Base-by-base conservation (phyloP, 1,284 basidiomycete species). In the Psilocybe mexicana region DNA sequence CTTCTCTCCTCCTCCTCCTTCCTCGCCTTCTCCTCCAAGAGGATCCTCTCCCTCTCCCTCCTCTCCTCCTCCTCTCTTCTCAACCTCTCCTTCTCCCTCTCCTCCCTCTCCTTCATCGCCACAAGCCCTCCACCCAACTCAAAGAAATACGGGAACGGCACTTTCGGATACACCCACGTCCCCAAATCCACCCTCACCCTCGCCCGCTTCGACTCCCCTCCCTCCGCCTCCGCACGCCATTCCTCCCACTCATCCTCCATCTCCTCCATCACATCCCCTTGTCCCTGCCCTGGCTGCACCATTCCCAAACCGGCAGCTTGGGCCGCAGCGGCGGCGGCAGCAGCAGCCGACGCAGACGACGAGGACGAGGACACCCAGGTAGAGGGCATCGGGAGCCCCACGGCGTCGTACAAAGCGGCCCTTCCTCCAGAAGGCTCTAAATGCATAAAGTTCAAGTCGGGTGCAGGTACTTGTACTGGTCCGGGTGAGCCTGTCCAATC, bases 111-210 rank as follows among this genome's bases (percentile, higher is more conserved):
- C 68, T 77, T 76, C 64, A 64, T 57, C 71, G 72, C 75, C 52
- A 67, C 64, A 43, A 70, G 63, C 53, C 69, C 71, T 47, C 60
- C 67, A 7, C 69, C 70, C 50, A 70, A 61, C 54, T 76, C 72
- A 64, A 84, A 73, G 72, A 77, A 67, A 74, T 77, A 80, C 36
- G 83, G 80, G 64, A 85, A 85, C 36, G 82, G 78, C 45, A 80
- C 72, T 52, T 74, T 67, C 14, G 82, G 80, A 69, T 78, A 75
- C 69, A 86, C 88, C 54, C 85, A 83, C 18, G 87, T 86, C 48
- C 91, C 91, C 43, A 92, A 73, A 61, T 85, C 70, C 28, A 83
- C 72, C 30, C 70, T 69, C 26, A 73, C 69, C 42, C 70, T 69
- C 24, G 74, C 70, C 11, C 62, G 62, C 64, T 70, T 71, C 43